Conservation (phyloP, 176 grass and related monocot genomes). For the Eragrostis nindensis region DNA sequence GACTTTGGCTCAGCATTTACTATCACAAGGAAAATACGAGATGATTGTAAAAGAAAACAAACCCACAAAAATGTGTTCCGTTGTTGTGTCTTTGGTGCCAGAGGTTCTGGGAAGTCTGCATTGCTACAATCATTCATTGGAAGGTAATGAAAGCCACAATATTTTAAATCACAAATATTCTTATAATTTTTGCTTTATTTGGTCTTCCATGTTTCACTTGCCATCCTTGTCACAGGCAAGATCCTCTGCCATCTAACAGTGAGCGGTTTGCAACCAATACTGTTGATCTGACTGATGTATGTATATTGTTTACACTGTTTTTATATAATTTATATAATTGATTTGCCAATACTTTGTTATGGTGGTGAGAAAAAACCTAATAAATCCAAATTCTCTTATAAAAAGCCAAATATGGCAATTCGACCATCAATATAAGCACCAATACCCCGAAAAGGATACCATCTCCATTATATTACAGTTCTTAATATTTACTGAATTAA, state of each 20-base stretch:
- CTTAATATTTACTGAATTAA: neutral
- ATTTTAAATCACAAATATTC: neutral
- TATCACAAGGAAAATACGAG: conserved; percentile 85
- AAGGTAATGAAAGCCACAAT: conserved; percentile 52
- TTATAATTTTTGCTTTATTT: neutral
- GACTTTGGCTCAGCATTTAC: conserved; percentile 79
- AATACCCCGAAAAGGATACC: neutral
- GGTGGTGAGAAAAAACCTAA: too few relatives aligned
- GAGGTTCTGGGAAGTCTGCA: conserved; percentile 80
- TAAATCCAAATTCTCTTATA: neutral
- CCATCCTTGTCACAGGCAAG: conserved; percentile 58
- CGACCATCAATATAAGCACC: neutral
- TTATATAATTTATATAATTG: too few relatives aligned
- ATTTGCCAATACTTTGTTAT: neutral
- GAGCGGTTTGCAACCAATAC: conserved; percentile 82
- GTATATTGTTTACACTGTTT: neutral
- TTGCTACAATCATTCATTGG: conserved; percentile 87
- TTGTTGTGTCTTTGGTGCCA: conserved; percentile 89
- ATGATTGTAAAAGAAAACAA: conserved; percentile 87
- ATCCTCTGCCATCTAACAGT: conserved; percentile 63
- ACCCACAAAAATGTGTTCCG: conserved; percentile 76
- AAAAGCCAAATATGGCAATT: neutral
- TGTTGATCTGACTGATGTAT: conserved; percentile 78
- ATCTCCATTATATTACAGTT: neutral
- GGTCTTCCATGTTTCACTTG: conserved; percentile 2